Percentiles rank a stretch among this genome's conserved stretches.
Evolutionary conservation across 192 early-diverging fungal species (phyloP).

Genomic region (Blastocladiella britannica): DNA sequence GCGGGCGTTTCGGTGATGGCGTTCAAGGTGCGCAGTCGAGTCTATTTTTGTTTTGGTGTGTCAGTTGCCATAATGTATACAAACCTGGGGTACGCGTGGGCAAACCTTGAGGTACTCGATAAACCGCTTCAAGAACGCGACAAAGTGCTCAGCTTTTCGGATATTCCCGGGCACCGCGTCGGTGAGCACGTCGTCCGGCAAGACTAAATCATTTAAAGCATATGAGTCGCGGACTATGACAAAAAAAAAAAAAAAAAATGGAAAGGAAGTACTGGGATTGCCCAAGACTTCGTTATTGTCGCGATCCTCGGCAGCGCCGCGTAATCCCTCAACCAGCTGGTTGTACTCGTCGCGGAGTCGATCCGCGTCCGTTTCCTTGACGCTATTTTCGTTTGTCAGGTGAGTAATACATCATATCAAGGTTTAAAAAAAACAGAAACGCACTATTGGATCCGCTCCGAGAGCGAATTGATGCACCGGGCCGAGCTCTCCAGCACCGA

Average conservation of each 20-base stretch:
- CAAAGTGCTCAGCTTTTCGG: conserved; percentile 92
- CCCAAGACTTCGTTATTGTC: conserved; percentile 6
- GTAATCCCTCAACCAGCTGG: conserved; percentile 57
- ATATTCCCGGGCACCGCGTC: conserved; percentile 97
- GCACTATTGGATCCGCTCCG: conserved; percentile 48
- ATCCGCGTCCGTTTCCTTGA: conserved; percentile 72
- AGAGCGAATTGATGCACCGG: conserved; percentile 46
- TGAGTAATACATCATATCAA: neutral
- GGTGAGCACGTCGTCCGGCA: conserved; percentile 77
- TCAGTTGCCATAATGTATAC: too few relatives aligned
- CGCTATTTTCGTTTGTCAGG: conserved; percentile 11
- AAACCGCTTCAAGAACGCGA: conserved; percentile 84
- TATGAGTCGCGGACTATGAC: too few relatives aligned
- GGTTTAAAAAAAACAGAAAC: conserved; percentile 4
- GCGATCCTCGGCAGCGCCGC: neutral
- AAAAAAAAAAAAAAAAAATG: too few relatives aligned
- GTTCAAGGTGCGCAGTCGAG: conserved; percentile 84
- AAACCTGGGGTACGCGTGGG: too few relatives aligned
- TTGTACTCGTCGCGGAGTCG: conserved; percentile 78
- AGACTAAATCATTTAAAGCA: too few relatives aligned
- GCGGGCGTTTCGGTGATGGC: conserved; percentile 89
- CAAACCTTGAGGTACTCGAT: conserved; percentile 86
- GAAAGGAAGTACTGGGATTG: neutral
- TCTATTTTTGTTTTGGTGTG: too few relatives aligned
- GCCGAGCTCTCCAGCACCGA: conserved; percentile 79